Conservation (phyloP, 2,329 filamentous ascomycete genomes). For the Clonostachys rhizophaga region DNA sequence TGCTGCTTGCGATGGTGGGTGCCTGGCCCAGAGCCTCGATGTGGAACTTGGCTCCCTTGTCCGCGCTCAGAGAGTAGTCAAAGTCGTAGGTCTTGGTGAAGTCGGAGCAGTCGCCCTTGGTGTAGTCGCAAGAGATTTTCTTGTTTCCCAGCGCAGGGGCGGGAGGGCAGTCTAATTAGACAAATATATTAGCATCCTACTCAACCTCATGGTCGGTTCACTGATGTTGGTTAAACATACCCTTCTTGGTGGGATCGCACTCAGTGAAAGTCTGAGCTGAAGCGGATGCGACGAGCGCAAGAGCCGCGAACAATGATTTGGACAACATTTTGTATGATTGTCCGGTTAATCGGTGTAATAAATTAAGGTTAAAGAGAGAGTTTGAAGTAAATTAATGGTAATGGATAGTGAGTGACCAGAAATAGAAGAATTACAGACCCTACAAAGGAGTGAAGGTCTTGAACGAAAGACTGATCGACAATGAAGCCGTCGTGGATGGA, state of each 20-base stretch:
- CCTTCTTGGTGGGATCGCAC: not conserved
- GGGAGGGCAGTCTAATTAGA: constrained; percentile 55
- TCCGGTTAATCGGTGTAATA: not conserved
- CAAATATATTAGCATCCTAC: not conserved
- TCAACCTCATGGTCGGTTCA: not conserved
- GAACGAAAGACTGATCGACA: too few species aligned
- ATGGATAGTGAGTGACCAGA: too few species aligned
- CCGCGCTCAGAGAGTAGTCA: constrained; percentile 13
- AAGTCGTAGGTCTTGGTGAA: constrained; percentile 46
- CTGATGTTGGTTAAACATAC: not conserved
- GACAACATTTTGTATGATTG: not conserved
- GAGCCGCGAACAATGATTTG: not conserved
- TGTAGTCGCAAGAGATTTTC: constrained; percentile 64
- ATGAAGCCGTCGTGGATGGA: too few species aligned
- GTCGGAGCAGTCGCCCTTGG: constrained; percentile 59
- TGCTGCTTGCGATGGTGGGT: constrained; percentile 69
- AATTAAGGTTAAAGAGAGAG: not conserved
- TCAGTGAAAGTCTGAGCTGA: not conserved
- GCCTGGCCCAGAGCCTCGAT: constrained; percentile 64
- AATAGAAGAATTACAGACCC: too few species aligned
- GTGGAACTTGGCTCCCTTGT: constrained; percentile 50
- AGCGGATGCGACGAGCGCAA: not conserved
- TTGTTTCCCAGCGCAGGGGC: constrained; percentile 70
- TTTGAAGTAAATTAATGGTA: too few species aligned
- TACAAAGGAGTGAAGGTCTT: too few species aligned